phyloP scores from a whole-genome alignment of 129 eudicot species.

The Centella asiatica region DNA sequence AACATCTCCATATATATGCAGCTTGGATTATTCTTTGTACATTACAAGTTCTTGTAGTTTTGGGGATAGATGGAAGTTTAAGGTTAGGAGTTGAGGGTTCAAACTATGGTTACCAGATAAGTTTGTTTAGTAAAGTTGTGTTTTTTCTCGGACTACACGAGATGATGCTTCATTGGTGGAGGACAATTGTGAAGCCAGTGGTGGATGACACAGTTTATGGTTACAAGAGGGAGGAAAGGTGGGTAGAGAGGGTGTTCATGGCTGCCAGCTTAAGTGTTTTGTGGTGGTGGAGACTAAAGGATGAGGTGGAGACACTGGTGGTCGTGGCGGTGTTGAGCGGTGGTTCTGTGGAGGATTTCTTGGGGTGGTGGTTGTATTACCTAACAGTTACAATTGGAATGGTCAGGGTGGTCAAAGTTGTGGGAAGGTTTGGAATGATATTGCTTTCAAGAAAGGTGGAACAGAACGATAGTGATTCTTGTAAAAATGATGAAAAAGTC shows the following conservation, averaged over 20 bases:
- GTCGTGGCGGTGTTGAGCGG: conserved; percentile 41
- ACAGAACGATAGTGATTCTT: conserved; percentile 3
- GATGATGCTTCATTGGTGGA: conserved; percentile 58
- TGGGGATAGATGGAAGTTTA: conserved; percentile 81
- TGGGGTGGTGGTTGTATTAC: conserved; percentile 89
- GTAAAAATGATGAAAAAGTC: conserved; percentile 9
- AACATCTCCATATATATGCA: conserved; percentile 28
- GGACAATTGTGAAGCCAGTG: conserved; percentile 72
- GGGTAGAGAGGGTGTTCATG: conserved; percentile 67
- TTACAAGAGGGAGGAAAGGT: conserved; percentile 37
- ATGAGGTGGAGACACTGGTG: conserved; percentile 80
- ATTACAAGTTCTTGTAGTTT: conserved; percentile 51
- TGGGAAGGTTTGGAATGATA: conserved; percentile 37
- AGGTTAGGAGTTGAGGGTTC: conserved; percentile 57
- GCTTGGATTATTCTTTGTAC: conserved; percentile 69
- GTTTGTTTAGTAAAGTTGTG: conserved; percentile 29
- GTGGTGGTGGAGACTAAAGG: conserved; percentile 93
- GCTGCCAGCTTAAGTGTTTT: conserved; percentile 53
- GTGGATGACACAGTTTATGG: conserved; percentile 85
- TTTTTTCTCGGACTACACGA: conserved; percentile 76
- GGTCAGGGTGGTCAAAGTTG: conserved; percentile 55
- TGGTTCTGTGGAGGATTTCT: conserved; percentile 37
- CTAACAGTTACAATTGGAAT: conserved; percentile 59
- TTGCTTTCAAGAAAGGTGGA: conserved; percentile 29
- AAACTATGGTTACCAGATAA: conserved; percentile 41